Evolutionary conservation across 768 basidiomycete genomes (phyloP).

Genomic region (Termitomyces sp.): DNA sequence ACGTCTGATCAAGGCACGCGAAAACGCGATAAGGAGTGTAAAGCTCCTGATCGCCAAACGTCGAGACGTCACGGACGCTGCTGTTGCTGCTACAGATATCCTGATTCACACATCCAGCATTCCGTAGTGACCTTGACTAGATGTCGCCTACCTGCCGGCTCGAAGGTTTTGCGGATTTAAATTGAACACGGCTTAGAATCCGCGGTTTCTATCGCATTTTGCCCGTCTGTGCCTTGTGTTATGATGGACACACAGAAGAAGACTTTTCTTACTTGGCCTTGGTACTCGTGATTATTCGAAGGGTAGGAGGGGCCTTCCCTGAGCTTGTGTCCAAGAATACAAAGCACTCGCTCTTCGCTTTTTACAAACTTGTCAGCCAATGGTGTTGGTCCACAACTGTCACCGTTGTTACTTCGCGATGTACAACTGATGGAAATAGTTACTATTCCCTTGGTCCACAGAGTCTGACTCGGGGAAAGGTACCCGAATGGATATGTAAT

Average conservation of each 20-base stretch:
- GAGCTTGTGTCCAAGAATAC: not conserved
- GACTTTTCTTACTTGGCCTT: not conserved
- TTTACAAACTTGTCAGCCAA: not conserved
- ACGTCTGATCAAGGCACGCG: slow-evolving; percentile 63
- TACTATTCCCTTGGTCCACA: not conserved
- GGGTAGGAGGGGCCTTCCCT: not conserved
- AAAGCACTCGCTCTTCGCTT: not conserved
- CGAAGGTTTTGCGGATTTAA: not conserved
- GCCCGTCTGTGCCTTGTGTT: not conserved
- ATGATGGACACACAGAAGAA: not conserved
- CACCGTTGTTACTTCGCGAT: not conserved
- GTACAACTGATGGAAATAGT: not conserved
- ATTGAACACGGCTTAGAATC: not conserved
- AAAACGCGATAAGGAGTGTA: slow-evolving; percentile 60
- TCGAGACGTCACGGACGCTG: not conserved
- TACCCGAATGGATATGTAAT: not conserved
- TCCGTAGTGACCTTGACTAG: not conserved
- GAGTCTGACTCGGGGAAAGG: slow-evolving; percentile 5
- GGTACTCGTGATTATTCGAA: not conserved
- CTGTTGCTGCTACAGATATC: not conserved
- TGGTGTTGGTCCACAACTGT: not conserved
- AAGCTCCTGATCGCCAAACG: slow-evolving; percentile 47
- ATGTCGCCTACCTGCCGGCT: not conserved
- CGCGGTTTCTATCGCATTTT: not conserved
- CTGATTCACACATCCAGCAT: not conserved